Percentiles rank a stretch among this genome's conserved stretches.
Evolutionary conservation across 2,329 filamentous ascomycete genomes (phyloP).

Genomic region (Curvularia verruculosa): DNA sequence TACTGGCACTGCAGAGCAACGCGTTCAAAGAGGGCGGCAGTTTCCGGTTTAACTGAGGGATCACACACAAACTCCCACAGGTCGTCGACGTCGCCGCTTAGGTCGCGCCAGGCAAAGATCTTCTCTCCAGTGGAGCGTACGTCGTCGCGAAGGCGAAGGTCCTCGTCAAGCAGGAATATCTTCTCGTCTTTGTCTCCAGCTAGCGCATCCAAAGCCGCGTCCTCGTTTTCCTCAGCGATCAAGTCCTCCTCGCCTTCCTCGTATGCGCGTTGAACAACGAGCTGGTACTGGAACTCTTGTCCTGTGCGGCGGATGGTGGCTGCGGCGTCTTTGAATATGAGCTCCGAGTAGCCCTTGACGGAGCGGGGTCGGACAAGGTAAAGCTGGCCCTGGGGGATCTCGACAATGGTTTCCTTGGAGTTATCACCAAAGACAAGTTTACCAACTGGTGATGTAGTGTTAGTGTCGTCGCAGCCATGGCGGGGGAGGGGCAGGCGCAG

Average conservation of each 20-base stretch:
- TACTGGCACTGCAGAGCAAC: conserved; percentile 93
- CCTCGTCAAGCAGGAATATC: conserved; percentile 93
- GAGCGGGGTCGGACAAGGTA: conserved; percentile 95
- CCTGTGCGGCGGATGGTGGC: conserved; percentile 90
- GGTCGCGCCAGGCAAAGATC: conserved; percentile 90
- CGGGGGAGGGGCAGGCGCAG: conserved; percentile 39
- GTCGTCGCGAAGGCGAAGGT: conserved; percentile 84
- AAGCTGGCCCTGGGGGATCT: conserved; percentile 93
- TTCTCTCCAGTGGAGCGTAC: conserved; percentile 79
- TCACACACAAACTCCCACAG: conserved; percentile 99
- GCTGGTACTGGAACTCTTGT: conserved; percentile 96
- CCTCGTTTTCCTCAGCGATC: conserved; percentile 86
- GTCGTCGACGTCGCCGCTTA: conserved; percentile 91
- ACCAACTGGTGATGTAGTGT: conserved; percentile 65
- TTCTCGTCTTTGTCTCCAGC: conserved; percentile 91
- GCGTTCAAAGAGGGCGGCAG: conserved; percentile 80
- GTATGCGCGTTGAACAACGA: conserved; percentile 94
- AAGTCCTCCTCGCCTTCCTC: conserved; percentile 96
- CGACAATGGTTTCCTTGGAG: conserved; percentile 90
- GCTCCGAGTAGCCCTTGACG: conserved; percentile 96
- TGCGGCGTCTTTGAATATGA: conserved; percentile 97
- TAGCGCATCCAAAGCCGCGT: conserved; percentile 76
- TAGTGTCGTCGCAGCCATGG: conserved; percentile 32
- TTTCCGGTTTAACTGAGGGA: conserved; percentile 68
- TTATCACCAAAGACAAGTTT: conserved; percentile 91